Evolutionary conservation across 1,139 yeast genomes (phyloP).

Genomic region (Geotrichum siamense): DNA sequence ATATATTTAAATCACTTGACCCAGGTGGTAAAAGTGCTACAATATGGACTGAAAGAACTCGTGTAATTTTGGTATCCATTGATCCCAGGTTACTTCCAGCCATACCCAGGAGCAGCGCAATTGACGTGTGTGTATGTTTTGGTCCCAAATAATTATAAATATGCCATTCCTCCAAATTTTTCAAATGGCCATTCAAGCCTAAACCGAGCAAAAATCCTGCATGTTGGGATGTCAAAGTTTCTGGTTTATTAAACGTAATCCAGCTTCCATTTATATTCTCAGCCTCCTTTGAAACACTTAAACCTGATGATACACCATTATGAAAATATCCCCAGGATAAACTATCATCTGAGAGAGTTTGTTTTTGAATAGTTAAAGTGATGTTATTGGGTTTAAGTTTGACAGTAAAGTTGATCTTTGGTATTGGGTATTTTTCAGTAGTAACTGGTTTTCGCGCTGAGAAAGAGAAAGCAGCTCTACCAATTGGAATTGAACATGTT

Average conservation of each 20-base stretch:
- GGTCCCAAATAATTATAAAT: constrained; percentile 90
- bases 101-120: constrained; percentile 85
- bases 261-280: constrained; percentile 81
- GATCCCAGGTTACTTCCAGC: constrained; percentile 81
- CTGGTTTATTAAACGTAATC: constrained; percentile 83
- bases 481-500: constrained; percentile 70
- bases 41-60: constrained; percentile 88
- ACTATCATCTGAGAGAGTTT: constrained; percentile 44
- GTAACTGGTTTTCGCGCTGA: constrained; percentile 70
- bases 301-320: constrained; percentile 84
- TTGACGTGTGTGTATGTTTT: constrained; percentile 76
- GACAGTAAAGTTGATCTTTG: constrained; percentile 64
- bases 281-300: constrained; percentile 63
- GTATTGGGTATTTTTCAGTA: constrained; percentile 79
- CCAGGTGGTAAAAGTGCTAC: constrained; percentile 88
- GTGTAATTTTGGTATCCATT: constrained; percentile 80
- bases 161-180: constrained; percentile 89
- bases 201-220: constrained; percentile 92
- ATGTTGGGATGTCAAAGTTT: constrained; percentile 65
- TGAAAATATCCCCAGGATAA: constrained; percentile 87
- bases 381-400: constrained; percentile 60
- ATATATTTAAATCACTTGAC: constrained; percentile 81
- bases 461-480: constrained; percentile 65
- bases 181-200: constrained; percentile 86
- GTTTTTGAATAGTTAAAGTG: constrained; percentile 55